Percentiles rank a stretch among this genome's conserved stretches.
Conservation (phyloP, 305 asterid species). For the Fraxinus dipetala region DNA sequence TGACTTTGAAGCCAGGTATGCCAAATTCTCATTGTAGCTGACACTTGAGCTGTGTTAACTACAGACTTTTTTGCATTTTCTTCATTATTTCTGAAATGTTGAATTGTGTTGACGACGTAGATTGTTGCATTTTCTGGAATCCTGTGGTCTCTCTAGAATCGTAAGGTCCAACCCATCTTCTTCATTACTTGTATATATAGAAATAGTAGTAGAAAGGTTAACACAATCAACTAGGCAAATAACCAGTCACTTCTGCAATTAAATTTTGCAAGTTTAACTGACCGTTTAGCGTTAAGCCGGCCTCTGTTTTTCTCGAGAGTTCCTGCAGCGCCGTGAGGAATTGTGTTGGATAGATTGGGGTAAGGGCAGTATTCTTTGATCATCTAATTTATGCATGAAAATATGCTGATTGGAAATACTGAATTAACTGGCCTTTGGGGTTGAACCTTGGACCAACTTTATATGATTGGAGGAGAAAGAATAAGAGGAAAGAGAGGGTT, state of each 20-base stretch:
- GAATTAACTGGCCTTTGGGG: neutral
- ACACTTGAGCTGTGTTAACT: slow-evolving; percentile 4
- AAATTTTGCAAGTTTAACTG: neutral
- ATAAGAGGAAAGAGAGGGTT: neutral
- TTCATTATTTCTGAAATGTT: neutral
- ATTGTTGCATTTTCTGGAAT: neutral
- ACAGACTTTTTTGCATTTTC: slow-evolving; percentile 3
- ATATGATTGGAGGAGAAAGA: neutral
- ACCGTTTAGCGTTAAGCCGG: neutral
- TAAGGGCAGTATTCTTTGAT: neutral
- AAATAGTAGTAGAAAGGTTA: neutral
- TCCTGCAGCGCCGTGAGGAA: neutral
- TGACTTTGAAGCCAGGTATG: slow-evolving; percentile 78
- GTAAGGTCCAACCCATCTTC: neutral
- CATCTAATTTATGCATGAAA: neutral
- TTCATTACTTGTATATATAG: neutral
- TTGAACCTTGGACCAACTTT: neutral
- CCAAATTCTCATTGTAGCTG: slow-evolving; percentile 20
- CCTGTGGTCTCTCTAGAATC: neutral
- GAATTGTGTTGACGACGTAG: neutral
- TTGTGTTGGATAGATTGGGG: neutral
- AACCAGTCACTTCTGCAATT: neutral
- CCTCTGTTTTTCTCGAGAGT: neutral
- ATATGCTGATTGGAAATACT: neutral
- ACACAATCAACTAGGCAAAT: neutral